Evolutionary conservation across 345 rosid species (phyloP).

Genomic region (Bretschneidera sinensis): DNA sequence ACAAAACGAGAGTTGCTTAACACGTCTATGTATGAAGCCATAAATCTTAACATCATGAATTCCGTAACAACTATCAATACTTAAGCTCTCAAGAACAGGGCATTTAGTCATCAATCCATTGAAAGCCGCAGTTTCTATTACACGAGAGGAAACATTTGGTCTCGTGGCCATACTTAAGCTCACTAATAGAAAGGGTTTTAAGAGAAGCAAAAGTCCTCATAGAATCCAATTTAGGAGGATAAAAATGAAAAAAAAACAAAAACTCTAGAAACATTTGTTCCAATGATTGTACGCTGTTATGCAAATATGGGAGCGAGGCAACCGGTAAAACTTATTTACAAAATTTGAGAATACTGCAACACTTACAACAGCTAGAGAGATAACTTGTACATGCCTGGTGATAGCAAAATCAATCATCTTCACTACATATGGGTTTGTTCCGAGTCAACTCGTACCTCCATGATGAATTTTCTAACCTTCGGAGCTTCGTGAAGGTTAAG

Average conservation of each 20-base stretch:
- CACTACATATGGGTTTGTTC: not conserved
- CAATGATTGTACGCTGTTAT: not conserved
- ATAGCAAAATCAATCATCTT: not conserved
- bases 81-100: not conserved
- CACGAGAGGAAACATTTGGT: not conserved
- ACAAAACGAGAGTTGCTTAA: constrained; percentile 3
- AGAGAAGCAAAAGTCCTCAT: not conserved
- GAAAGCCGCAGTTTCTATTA: not conserved
- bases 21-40: not conserved
- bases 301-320: not conserved
- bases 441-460: not conserved
- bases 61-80: not conserved
- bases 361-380: too few species aligned
- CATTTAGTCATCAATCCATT: not conserved
- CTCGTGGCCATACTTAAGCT: too few species aligned
- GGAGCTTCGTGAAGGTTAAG: not conserved
- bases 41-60: not conserved
- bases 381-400: not conserved
- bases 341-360: not conserved
- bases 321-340: not conserved
- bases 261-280: not conserved
- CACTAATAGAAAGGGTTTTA: not conserved
- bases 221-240: not conserved
- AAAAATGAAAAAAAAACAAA: not conserved
- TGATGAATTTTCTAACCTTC: not conserved